Base-by-base conservation (phyloP, 306 rosid species). In the Ochetophila trinervis region DNA sequence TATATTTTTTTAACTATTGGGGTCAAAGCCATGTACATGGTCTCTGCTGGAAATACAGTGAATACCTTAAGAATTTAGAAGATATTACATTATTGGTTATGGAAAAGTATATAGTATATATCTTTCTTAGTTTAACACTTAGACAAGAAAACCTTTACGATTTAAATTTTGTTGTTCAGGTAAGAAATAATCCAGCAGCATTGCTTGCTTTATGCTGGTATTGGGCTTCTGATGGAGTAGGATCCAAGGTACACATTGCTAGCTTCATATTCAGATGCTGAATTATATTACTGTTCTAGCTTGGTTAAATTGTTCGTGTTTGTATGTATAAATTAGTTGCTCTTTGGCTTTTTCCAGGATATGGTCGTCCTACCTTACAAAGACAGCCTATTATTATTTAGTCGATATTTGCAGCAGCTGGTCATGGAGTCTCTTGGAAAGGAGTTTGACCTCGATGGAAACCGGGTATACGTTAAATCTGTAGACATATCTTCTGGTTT, bases 391-490 rank as follows among this genome's bases (percentile, higher is more conserved):
- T 65, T 93, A 74, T 80, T 93, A 73, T 90, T 93, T 66, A 93
- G 97, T 77, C 85, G 99, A 60, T 93, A 93, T 85, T 83, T 93
- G 79, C 99, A 93, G 78, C 99, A 93, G 80, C 73, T 93, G 76
- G 99, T 93, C 78, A 93, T 93, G 99, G 99, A 93, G 83, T 93
- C 99, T 62, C 75, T 93, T 67, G 99, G 99, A 73, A 93, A 93
- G 74, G 99, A 93, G 85, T 93, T 86, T 81, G 99, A 93, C 86
- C 89, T 93, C 78, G 91, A 90, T 34, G 99, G 99, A 47, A 87
- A 93, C 80, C 83, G 91, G 91, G 99, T 93, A 88, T 64, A 47
- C n/a, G 17, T 65, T 44, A 71, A n/a, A 68, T 60, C 35, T 13
- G 48, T 59, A 13, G 27, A 17, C 49, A 0, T 6, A 19, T 47